Conservation (phyloP, 192 early-diverging fungal species). For the Coemansia sp. region DNA sequence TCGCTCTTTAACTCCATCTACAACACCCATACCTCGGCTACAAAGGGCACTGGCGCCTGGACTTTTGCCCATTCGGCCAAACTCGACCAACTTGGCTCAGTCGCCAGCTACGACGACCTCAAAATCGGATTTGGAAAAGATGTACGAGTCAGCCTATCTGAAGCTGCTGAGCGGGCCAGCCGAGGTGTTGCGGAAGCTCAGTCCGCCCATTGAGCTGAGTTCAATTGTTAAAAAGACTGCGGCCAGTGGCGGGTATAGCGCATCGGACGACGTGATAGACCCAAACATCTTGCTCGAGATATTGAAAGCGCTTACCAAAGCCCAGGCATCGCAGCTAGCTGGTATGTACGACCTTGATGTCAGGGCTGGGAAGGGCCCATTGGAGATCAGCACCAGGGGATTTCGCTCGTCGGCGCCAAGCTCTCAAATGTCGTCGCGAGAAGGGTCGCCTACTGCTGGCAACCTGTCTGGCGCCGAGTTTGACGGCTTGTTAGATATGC, state of each 20-base stretch:
- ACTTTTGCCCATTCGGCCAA: neutral
- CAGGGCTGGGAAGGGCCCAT: neutral
- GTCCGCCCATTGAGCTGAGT: conserved; percentile 40
- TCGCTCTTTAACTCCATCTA: neutral
- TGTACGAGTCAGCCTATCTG: conserved; percentile 52
- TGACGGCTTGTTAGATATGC: conserved; percentile 8
- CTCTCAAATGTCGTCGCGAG: conserved; percentile 33
- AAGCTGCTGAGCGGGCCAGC: conserved; percentile 37
- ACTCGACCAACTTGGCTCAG: neutral
- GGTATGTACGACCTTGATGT: conserved; percentile 39
- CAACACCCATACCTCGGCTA: neutral
- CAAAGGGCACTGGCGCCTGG: conserved; percentile 7
- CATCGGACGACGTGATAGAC: conserved; percentile 2
- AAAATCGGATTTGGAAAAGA: conserved; percentile 37
- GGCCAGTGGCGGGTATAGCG: neutral
- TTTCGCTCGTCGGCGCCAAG: conserved; percentile 10
- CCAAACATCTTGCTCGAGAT: conserved; percentile 23
- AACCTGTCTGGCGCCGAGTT: conserved; percentile 26
- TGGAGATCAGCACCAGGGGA: conserved; percentile 7
- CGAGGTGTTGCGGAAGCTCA: conserved; percentile 32
- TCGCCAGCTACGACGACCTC: neutral
- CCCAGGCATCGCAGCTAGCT: conserved; percentile 46
- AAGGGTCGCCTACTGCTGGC: conserved; percentile 29
- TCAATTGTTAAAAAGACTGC: conserved; percentile 10
- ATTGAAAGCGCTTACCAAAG: conserved; percentile 45